Conservation (phyloP, 2,329 filamentous ascomycete genomes). For the Aspergillus spinulosporus region DNA sequence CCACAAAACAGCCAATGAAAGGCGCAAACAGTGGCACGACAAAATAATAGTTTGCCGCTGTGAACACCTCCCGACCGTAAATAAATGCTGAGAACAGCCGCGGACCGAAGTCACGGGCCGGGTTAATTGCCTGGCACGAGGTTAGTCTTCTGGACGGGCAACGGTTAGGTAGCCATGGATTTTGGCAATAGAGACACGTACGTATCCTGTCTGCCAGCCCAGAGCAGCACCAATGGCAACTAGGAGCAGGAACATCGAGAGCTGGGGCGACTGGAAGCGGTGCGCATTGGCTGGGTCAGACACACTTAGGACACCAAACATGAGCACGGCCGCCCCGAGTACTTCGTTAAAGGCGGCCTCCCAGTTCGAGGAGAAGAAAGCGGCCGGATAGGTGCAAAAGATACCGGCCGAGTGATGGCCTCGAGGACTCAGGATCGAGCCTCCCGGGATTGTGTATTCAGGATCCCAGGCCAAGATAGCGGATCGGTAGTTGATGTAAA, state of each 20-base stretch:
- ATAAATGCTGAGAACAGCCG: slow-evolving; percentile 33
- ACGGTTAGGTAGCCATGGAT: background rate
- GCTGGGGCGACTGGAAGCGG: slow-evolving; percentile 29
- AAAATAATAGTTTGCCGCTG: slow-evolving; percentile 30
- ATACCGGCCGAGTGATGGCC: slow-evolving; percentile 33
- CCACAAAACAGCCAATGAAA: slow-evolving; percentile 29
- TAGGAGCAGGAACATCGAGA: slow-evolving; percentile 30
- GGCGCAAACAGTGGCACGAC: slow-evolving; percentile 32
- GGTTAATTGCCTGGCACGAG: slow-evolving; percentile 30
- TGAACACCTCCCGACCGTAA: slow-evolving; percentile 34
- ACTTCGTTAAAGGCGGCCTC: slow-evolving; percentile 33
- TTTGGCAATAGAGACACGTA: slow-evolving; percentile 20
- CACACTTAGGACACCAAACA: slow-evolving; percentile 33
- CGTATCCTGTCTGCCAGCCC: slow-evolving; percentile 38
- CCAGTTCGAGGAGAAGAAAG: slow-evolving; percentile 33
- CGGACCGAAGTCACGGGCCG: slow-evolving; percentile 33
- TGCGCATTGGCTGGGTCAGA: slow-evolving; percentile 28
- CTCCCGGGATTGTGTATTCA: slow-evolving; percentile 32
- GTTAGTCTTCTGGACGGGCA: background rate
- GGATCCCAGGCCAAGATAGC: slow-evolving; percentile 35
- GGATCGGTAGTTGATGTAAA: slow-evolving; percentile 35
- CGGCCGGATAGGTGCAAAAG: slow-evolving; percentile 30
- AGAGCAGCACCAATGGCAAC: slow-evolving; percentile 31
- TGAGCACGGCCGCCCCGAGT: slow-evolving; percentile 32
- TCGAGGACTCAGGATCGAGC: slow-evolving; percentile 30